Percentiles rank a stretch among this genome's conserved stretches.
phyloP scores from a whole-genome alignment of 2,329 filamentous ascomycete species.

The Rutstroemia sp. region DNA sequence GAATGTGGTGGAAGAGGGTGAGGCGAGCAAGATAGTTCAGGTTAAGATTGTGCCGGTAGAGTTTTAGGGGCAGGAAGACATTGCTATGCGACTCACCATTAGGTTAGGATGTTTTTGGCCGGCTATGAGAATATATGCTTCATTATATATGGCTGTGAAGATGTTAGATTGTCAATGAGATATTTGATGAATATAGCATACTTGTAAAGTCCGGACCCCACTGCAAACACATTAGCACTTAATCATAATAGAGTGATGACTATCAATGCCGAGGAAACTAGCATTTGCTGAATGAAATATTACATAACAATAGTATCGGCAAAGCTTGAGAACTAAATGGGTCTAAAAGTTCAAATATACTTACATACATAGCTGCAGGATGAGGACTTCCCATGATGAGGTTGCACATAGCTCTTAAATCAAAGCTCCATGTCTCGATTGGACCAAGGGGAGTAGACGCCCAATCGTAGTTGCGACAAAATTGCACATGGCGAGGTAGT shows the following conservation, averaged over 20 bases:
- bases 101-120: conserved; percentile 69
- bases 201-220: conserved; percentile 62
- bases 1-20: too few species aligned
- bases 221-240: neutral
- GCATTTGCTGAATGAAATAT: neutral
- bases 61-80: neutral
- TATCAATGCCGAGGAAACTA: neutral
- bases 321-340: neutral
- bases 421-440: conserved; percentile 64
- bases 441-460: conserved; percentile 64
- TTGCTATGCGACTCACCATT: conserved; percentile 41
- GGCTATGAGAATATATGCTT: conserved; percentile 62
- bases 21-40: too few species aligned
- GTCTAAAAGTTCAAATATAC: neutral
- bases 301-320: neutral
- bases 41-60: too few species aligned
- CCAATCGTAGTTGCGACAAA: conserved; percentile 69
- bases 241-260: neutral
- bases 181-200: neutral
- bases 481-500: conserved; percentile 63
- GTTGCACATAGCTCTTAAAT: conserved; percentile 72
- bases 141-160: conserved; percentile 56
- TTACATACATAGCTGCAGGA: conserved; percentile 61
- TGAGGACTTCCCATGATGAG: conserved; percentile 74
- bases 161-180: neutral